These are phyloP conservation scores for Suillus paluster DNA, from an alignment of 768 basidiomycete genomes.

Conservation along the genomic window DNA sequence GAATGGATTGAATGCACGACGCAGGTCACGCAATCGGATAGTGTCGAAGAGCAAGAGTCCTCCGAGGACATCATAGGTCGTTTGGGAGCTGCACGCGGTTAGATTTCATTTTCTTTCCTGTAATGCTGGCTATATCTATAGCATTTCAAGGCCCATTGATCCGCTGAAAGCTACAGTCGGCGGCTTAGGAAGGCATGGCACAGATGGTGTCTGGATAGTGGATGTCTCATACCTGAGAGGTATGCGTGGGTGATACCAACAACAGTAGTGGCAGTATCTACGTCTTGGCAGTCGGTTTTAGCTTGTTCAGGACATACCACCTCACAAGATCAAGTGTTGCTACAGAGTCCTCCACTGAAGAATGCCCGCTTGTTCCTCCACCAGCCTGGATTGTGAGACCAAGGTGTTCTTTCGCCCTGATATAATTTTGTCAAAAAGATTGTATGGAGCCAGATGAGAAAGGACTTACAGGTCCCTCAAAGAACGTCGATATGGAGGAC, in stretches of 20 bases:
- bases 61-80: constrained; percentile 81
- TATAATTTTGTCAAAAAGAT: constrained; percentile 14
- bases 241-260: constrained; percentile 13
- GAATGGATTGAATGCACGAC: not conserved
- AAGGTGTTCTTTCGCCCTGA: constrained; percentile 84
- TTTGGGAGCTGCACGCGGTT: constrained; percentile 69
- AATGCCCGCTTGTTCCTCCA: constrained; percentile 78
- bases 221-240: not conserved
- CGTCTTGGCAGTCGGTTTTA: constrained; percentile 35
- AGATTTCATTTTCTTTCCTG: constrained; percentile 35
- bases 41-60: constrained; percentile 84
- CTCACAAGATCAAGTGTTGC: constrained; percentile 89
- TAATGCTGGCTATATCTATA: constrained; percentile 16
- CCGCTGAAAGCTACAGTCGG: constrained; percentile 22
- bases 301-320: constrained; percentile 75
- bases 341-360: constrained; percentile 86
- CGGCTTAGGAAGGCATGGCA: not conserved
- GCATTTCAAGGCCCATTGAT: constrained; percentile 32
- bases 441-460: not conserved
- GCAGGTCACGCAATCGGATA: constrained; percentile 86
- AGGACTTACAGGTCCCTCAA: constrained; percentile 74
- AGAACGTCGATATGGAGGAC: constrained; percentile 76
- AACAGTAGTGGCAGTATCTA: constrained; percentile 7
- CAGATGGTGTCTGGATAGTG: not conserved
- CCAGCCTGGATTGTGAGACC: constrained; percentile 83